Evolutionary conservation across 2,329 filamentous ascomycete species (phyloP).

Genomic region (Aspergillus unguis): DNA sequence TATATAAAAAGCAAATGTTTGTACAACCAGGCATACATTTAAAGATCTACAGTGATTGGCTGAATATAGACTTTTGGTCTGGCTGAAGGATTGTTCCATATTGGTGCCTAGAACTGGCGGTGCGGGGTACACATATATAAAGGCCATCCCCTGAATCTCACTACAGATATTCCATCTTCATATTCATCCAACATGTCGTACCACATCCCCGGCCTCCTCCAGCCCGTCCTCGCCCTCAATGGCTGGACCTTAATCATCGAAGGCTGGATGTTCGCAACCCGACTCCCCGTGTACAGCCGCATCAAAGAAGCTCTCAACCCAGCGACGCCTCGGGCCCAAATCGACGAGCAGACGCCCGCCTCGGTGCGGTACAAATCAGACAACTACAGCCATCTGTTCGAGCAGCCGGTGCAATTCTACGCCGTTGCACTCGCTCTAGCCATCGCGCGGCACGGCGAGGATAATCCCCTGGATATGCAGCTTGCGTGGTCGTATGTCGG

Average conservation of each 20-base stretch:
- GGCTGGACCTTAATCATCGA: slow-evolving; percentile 44
- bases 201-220: slow-evolving; percentile 23
- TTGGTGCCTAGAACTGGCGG: no score
- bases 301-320: slow-evolving; percentile 16
- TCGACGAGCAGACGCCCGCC: slow-evolving; percentile 26
- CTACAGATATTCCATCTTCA: no score
- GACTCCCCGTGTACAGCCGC: slow-evolving; percentile 35
- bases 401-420: slow-evolving; percentile 48
- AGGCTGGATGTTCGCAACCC: slow-evolving; percentile 41
- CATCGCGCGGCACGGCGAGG: slow-evolving; percentile 16
- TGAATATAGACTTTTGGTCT: no score
- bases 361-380: slow-evolving; percentile 37
- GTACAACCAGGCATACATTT: no score
- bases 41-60: no score
- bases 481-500: slow-evolving; percentile 46
- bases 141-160: no score
- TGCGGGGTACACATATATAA: no score
- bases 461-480: slow-evolving; percentile 24
- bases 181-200: no score
- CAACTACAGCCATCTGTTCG: slow-evolving; percentile 45
- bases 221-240: slow-evolving; percentile 33
- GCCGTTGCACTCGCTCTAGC: slow-evolving; percentile 38
- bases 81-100: no score
- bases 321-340: slow-evolving; percentile 22
- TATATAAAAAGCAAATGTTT: no score